Percentiles rank a stretch among this genome's conserved stretches.
Conservation (phyloP, 345 rosid genomes). For the Populus davidiana region DNA sequence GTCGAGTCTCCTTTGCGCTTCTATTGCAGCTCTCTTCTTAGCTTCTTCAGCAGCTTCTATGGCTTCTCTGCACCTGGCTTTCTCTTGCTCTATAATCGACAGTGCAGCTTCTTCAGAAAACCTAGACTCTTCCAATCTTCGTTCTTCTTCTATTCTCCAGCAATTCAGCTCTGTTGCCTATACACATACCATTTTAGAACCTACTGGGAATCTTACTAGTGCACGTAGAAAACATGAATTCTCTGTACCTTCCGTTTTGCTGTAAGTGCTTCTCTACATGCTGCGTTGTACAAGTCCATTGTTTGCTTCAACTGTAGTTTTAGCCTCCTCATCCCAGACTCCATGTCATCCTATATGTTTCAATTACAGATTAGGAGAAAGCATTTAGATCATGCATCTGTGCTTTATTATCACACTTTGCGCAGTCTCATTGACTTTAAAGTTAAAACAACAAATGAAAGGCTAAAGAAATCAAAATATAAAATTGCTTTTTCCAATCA, state of each 20-base stretch:
- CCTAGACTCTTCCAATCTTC: too few species aligned
- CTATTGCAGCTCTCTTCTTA: too few species aligned
- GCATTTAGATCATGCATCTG: not conserved
- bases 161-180: slow-evolving; percentile 78
- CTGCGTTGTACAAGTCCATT: slow-evolving; percentile 71
- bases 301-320: slow-evolving; percentile 82
- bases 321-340: slow-evolving; percentile 78
- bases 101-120: too few species aligned
- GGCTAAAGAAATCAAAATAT: too few species aligned
- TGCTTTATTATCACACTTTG: too few species aligned
- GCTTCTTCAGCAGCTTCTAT: too few species aligned
- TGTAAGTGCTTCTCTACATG: slow-evolving; percentile 78
- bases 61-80: too few species aligned
- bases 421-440: too few species aligned
- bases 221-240: not conserved
- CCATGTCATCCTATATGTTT: slow-evolving; percentile 55
- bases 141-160: slow-evolving; percentile 59
- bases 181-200: not conserved
- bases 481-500: too few species aligned
- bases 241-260: slow-evolving; percentile 68
- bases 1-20: too few species aligned
- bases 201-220: not conserved
- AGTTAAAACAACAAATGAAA: too few species aligned
- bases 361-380: not conserved
- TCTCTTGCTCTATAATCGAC: too few species aligned